Evolutionary conservation across 441 rosid genomes (phyloP).

Genomic region (Populus hybrid): DNA sequence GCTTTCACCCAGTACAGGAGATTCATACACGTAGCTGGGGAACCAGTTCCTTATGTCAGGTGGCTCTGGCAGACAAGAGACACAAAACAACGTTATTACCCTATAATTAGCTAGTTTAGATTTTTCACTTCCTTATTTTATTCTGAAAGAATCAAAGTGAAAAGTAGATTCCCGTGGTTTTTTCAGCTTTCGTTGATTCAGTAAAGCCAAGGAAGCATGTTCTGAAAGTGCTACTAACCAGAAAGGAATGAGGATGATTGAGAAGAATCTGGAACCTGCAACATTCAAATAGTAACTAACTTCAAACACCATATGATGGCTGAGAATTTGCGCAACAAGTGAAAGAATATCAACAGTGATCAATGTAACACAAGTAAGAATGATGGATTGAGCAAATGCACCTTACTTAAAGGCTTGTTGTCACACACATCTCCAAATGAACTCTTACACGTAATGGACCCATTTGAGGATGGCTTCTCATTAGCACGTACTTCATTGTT

Average conservation of each 20-base stretch:
- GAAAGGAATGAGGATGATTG: constrained; percentile 34
- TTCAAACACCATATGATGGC: neutral
- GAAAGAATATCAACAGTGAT: neutral
- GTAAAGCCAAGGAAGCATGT: neutral
- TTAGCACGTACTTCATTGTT: constrained; percentile 6
- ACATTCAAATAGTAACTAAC: neutral
- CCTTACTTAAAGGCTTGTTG: constrained; percentile 22
- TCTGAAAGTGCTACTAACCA: constrained; percentile 37
- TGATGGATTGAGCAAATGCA: constrained; percentile 14
- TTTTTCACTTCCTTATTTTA: neutral
- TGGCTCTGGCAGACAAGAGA: constrained; percentile 52
- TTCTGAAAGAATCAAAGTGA: neutral
- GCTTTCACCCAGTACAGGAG: constrained; percentile 40
- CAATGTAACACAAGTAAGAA: constrained; percentile 6
- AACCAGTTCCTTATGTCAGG: constrained; percentile 67
- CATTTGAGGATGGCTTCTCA: constrained; percentile 2
- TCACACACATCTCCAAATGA: neutral
- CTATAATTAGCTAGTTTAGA: neutral
- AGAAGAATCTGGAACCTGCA: constrained; percentile 39
- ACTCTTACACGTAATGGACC: neutral
- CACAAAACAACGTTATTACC: neutral
- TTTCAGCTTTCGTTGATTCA: constrained; percentile 1
- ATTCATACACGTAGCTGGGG: constrained; percentile 56
- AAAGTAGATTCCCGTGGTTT: neutral
- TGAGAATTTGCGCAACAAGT: neutral